These are phyloP conservation scores for Fonsecaea multimorphosa DNA, from an alignment of 2,329 filamentous ascomycete genomes.

Conservation along the genomic window DNA sequence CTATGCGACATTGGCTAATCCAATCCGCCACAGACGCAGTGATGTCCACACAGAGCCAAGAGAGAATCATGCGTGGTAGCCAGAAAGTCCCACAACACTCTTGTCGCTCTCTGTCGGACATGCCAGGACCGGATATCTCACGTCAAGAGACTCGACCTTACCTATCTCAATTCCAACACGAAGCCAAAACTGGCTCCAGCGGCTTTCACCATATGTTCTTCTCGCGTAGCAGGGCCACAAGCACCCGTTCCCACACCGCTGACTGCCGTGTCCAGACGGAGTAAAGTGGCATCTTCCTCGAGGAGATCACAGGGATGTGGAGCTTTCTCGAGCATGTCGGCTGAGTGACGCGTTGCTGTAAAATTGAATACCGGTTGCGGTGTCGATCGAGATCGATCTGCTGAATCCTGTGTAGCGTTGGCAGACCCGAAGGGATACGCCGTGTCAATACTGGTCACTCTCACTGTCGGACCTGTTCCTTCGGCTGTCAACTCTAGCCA, in stretches of 20 bases:
- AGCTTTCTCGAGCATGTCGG: slow-evolving; percentile 3
- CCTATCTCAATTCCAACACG: not conserved
- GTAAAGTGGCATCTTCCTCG: not conserved
- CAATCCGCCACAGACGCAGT: no score
- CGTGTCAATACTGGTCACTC: not conserved
- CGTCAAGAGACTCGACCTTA: not conserved
- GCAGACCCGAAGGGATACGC: not conserved
- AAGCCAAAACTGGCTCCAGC: not conserved
- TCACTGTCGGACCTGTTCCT: not conserved
- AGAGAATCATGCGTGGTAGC: not conserved
- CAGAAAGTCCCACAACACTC: not conserved
- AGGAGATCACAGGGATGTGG: not conserved
- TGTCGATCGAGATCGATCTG: no score
- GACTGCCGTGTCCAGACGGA: not conserved
- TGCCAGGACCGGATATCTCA: not conserved
- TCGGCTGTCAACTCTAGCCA: slow-evolving; percentile 48
- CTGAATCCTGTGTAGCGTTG: not conserved
- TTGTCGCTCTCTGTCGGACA: not conserved
- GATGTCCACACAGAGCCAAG: no score
- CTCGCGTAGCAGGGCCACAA: not conserved
- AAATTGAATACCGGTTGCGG: not conserved
- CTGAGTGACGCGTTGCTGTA: not conserved
- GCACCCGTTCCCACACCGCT: not conserved
- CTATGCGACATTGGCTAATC: no score
- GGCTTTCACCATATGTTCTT: not conserved